These are phyloP conservation scores for Panicum miliaceum DNA, from an alignment of 176 grass and related monocot species.

Conservation along the genomic window DNA sequence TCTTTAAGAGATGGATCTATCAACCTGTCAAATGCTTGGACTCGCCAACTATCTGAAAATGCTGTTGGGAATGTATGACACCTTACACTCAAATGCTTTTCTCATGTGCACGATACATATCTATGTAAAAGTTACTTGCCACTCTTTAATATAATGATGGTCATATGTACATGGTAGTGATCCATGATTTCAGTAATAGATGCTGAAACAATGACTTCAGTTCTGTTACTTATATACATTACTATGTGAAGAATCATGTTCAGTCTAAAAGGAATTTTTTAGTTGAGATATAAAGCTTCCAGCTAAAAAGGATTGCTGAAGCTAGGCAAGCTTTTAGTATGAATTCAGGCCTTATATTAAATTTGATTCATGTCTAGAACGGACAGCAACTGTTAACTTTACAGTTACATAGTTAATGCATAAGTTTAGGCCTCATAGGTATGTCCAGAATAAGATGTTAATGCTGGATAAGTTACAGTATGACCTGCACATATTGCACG, in stretches of 20 bases:
- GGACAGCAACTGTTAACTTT: not conserved
- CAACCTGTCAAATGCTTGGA: conserved; percentile 93
- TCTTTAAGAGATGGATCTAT: conserved; percentile 92
- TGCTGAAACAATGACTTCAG: not conserved
- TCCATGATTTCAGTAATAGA: conserved; percentile 8
- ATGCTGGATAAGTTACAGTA: conserved; percentile 21
- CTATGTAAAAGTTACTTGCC: not conserved
- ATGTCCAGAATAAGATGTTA: conserved; percentile 15
- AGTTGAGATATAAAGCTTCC: not conserved
- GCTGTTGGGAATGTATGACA: conserved; percentile 83
- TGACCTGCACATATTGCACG: not conserved
- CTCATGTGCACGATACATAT: conserved; percentile 20
- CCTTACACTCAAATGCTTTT: conserved; percentile 27
- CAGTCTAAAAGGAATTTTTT: conserved; percentile 18
- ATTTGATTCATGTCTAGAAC: not conserved
- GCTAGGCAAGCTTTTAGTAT: conserved; percentile 22
- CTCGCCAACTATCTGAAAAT: conserved; percentile 85
- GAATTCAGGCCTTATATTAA: not conserved
- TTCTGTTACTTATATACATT: not conserved
- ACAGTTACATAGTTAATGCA: conserved; percentile 5
- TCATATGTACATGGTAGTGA: not conserved
- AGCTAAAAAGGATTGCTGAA: not conserved
- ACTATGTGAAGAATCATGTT: not conserved
- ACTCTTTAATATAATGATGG: conserved; percentile 16
- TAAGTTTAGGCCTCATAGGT: not conserved